Evolutionary conservation across 257 asterid genomes (phyloP).

Genomic region (Apocynum venetum): DNA sequence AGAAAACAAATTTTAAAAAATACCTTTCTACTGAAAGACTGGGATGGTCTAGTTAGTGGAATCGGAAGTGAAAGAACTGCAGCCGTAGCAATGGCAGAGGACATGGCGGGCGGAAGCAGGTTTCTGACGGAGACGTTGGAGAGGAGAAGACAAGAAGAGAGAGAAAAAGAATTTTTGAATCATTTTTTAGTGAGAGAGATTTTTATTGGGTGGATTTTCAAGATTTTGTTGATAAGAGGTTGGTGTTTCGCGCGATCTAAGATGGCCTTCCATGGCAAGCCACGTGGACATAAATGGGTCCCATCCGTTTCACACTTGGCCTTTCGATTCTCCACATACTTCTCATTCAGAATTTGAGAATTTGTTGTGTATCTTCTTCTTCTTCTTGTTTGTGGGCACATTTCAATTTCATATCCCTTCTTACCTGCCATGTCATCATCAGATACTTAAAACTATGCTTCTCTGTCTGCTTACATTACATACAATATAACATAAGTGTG

Average conservation of each 20-base stretch:
- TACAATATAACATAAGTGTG: too few relatives aligned
- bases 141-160: constrained; percentile 9
- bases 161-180: constrained; percentile 6
- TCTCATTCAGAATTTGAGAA: not conserved
- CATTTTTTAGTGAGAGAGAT: constrained; percentile 20
- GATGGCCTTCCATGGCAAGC: constrained; percentile 41
- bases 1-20: not conserved
- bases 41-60: constrained; percentile 48
- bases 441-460: not conserved
- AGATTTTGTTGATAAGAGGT: constrained; percentile 63
- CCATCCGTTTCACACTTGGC: constrained; percentile 42
- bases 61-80: constrained; percentile 76
- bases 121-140: constrained; percentile 11
- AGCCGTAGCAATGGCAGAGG: constrained; percentile 85
- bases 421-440: not conserved
- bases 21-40: constrained; percentile 58
- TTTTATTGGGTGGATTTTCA: constrained; percentile 14
- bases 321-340: constrained; percentile 31
- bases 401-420: not conserved
- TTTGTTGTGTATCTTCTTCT: not conserved
- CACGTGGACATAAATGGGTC: constrained; percentile 50
- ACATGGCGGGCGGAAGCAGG: constrained; percentile 38
- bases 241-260: constrained; percentile 55
- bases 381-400: not conserved
- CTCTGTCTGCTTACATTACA: not conserved